Evolutionary conservation across 2,329 filamentous ascomycete genomes (phyloP).

Genomic region (Cercospora zeina): DNA sequence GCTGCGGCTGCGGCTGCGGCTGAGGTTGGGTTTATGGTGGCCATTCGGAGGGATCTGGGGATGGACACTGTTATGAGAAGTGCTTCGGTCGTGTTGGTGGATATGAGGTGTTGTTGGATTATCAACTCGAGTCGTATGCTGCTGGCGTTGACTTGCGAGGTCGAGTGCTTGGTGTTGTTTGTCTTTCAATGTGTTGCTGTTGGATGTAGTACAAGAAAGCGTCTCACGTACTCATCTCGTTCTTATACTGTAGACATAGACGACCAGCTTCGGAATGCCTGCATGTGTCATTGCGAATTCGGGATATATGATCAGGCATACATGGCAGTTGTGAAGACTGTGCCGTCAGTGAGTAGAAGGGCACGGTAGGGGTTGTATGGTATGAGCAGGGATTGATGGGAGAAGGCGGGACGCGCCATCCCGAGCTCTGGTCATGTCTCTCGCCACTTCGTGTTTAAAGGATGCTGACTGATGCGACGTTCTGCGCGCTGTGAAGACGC

Average conservation of each 20-base stretch:
- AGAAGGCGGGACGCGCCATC: background rate
- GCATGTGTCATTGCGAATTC: background rate
- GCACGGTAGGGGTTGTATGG: slow-evolving; percentile 9
- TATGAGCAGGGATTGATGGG: slow-evolving; percentile 8
- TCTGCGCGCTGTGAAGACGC: background rate
- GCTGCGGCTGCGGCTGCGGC: background rate
- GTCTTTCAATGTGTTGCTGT: slow-evolving; percentile 8
- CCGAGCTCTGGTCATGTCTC: slow-evolving; percentile 18
- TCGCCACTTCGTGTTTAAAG: background rate
- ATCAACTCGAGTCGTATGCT: background rate
- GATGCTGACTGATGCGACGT: background rate
- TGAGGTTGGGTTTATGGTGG: slow-evolving; percentile 10
- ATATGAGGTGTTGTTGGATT: slow-evolving; percentile 2
- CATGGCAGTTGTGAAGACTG: background rate
- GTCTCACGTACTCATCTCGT: background rate
- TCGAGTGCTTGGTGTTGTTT: background rate
- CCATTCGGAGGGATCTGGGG: background rate
- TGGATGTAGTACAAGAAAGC: background rate
- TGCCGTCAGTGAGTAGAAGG: background rate
- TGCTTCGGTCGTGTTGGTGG: background rate
- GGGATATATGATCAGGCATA: slow-evolving; percentile 1
- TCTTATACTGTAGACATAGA: no score
- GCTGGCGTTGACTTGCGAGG: background rate
- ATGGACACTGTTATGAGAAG: slow-evolving; percentile 9
- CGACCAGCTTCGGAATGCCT: background rate